phyloP scores from a whole-genome alignment of 345 rosid genomes.

The Anacardium occidentale region DNA sequence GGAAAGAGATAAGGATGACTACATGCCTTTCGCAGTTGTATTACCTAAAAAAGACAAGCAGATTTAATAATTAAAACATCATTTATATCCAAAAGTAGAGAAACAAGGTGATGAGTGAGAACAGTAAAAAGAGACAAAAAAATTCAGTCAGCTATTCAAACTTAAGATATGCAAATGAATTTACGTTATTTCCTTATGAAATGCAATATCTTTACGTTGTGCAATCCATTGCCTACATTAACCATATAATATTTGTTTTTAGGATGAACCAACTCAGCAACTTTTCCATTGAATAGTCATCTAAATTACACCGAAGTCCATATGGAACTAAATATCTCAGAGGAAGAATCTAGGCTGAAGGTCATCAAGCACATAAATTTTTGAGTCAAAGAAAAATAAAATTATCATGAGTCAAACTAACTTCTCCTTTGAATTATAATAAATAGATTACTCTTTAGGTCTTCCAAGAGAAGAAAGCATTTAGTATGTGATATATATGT shows the following conservation, averaged over 20 bases:
- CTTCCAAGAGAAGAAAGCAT: neutral
- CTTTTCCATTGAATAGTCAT: neutral
- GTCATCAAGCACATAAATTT: neutral
- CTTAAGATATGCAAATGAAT: neutral
- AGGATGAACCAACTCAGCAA: neutral
- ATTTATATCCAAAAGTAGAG: neutral
- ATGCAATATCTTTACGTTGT: neutral
- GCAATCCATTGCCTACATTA: neutral
- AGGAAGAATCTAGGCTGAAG: neutral
- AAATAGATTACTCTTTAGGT: neutral
- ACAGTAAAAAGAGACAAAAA: neutral
- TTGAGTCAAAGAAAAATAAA: neutral
- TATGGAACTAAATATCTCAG: neutral
- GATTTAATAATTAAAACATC: conserved; percentile 2
- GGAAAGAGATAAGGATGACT: conserved; percentile 96
- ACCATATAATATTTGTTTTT: neutral
- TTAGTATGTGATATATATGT: neutral
- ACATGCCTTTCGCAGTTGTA: conserved; percentile 86
- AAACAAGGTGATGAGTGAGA: conserved; percentile 13
- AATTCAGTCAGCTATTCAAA: neutral
- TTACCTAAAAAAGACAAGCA: conserved; percentile 49
- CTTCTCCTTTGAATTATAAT: neutral
- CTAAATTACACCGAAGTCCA: neutral
- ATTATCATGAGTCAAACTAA: neutral
- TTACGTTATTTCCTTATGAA: neutral